Conservation (phyloP, 331 rosid species). For the Malus hybrid region DNA sequence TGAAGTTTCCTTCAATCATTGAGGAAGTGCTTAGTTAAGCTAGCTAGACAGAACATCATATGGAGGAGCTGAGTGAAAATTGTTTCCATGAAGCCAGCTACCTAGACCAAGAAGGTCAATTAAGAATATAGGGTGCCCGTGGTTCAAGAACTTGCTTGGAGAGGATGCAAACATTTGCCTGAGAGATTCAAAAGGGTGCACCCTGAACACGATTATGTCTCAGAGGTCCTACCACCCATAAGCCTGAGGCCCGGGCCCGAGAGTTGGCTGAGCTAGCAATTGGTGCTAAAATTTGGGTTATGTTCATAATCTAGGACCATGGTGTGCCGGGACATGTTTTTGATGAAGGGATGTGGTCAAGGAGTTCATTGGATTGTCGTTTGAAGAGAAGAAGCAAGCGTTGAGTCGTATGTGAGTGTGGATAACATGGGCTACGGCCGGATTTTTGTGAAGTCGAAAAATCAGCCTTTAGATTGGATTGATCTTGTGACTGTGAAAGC, state of each 20-base stretch:
- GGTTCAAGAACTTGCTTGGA: conserved; percentile 9
- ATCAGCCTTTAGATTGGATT: conserved; percentile 5
- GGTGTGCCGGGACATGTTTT: not conserved
- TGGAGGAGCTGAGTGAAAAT: not conserved
- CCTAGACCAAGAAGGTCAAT: not conserved
- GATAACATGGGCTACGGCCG: conserved; percentile 1
- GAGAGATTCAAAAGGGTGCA: not conserved
- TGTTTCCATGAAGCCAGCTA: conserved; percentile 5
- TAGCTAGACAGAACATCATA: not conserved
- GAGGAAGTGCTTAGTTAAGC: not conserved
- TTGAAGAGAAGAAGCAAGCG: conserved; percentile 9
- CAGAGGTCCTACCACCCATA: not conserved
- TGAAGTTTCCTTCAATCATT: not conserved
- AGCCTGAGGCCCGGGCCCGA: not conserved
- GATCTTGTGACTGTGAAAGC: not conserved
- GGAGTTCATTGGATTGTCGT: conserved; percentile 9
- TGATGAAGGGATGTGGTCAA: not conserved
- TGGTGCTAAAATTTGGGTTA: not conserved
- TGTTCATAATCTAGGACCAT: not conserved
- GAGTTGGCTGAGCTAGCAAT: not conserved
- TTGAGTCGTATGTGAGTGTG: not conserved
- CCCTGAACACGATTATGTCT: not conserved
- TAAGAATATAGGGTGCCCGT: not conserved
- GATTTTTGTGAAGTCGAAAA: conserved; percentile 1
- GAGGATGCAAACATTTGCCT: not conserved